Evolutionary conservation across 257 asterid species (phyloP).

Genomic region (Ajuga chamaepitys): DNA sequence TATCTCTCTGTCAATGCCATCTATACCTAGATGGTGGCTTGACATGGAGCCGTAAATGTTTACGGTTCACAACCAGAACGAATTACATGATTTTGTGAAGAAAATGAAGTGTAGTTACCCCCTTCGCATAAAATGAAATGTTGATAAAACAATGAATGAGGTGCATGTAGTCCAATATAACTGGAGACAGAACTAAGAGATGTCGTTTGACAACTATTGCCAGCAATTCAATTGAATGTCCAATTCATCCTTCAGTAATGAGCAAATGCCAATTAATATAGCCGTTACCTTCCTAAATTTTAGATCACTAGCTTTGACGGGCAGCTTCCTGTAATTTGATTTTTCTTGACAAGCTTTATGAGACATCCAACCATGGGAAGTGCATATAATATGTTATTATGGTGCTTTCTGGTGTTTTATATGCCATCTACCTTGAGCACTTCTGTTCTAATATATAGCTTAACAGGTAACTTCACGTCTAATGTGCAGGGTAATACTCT

Average conservation of each 20-base stretch:
- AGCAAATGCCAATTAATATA: neutral
- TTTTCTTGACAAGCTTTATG: neutral
- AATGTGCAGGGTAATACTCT: constrained; percentile 53
- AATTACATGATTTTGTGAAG: too few species aligned
- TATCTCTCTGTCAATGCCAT: too few species aligned
- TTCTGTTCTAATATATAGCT: neutral
- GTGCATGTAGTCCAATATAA: neutral
- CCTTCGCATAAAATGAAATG: neutral
- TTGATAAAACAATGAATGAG: neutral
- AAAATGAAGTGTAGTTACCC: too few species aligned
- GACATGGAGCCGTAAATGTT: too few species aligned
- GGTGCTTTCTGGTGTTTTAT: neutral
- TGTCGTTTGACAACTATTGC: neutral
- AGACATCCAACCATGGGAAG: neutral
- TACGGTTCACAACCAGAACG: too few species aligned
- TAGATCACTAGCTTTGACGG: neutral
- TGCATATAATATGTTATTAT: neutral
- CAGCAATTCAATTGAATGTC: neutral
- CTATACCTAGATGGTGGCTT: too few species aligned
- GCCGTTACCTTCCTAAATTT: neutral
- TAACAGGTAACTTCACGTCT: constrained; percentile 10
- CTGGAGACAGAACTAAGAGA: neutral
- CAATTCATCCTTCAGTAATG: neutral
- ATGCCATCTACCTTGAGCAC: neutral
- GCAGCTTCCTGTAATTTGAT: neutral